phyloP scores from a whole-genome alignment of 352 stramenopile genomes.

The Phytopythium chamaehyphon region DNA sequence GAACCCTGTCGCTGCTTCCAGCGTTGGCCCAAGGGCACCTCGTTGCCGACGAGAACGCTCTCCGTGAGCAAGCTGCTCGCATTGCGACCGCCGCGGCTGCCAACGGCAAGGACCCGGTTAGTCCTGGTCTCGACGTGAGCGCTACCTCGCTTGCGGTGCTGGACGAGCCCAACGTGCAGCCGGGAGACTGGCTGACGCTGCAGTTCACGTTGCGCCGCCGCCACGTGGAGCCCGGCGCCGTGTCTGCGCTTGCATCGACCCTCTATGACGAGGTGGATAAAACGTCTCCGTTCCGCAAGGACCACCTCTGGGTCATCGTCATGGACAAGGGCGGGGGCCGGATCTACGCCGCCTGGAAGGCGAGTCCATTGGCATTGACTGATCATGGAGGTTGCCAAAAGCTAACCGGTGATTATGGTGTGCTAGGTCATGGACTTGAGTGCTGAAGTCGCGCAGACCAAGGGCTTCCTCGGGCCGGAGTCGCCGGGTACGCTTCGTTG shows the following conservation, averaged over 20 bases:
- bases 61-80: conserved; percentile 57
- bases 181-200: conserved; percentile 77
- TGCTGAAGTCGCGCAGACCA: conserved; percentile 39
- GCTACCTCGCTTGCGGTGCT: conserved; percentile 46
- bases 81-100: conserved; percentile 9
- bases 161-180: conserved; percentile 66
- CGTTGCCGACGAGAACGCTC: conserved; percentile 49
- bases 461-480: conserved; percentile 62
- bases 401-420: conserved; percentile 3
- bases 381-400: not conserved
- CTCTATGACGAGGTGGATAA: conserved; percentile 72
- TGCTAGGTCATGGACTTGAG: conserved; percentile 50
- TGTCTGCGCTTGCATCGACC: conserved; percentile 51
- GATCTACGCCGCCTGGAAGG: conserved; percentile 69
- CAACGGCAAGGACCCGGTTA: conserved; percentile 6
- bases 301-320: conserved; percentile 70
- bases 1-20: conserved; percentile 57
- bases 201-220: conserved; percentile 45
- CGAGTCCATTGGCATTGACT: conserved; percentile 6
- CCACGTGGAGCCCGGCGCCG: conserved; percentile 35
- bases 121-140: conserved; percentile 14
- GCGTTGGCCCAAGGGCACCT: conserved; percentile 70
- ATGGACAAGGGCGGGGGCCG: conserved; percentile 53
- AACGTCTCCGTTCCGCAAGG: conserved; percentile 63
- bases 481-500: conserved; percentile 30